Base-by-base conservation (phyloP, 164 flowering plant genomes). In the Akebia trifoliata region DNA sequence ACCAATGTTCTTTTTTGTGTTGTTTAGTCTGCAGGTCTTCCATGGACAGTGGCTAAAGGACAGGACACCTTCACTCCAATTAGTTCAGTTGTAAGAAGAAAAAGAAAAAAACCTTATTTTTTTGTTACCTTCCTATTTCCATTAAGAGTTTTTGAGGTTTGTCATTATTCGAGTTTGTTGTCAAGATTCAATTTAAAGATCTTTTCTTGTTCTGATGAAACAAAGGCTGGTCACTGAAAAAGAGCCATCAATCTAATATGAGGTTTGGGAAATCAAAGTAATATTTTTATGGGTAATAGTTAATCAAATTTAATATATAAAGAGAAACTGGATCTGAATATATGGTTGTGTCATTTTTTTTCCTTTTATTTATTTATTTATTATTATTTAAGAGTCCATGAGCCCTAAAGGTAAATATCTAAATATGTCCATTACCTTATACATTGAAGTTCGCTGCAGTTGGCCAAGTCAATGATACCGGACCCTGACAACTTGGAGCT, bases 31-130 rank as follows among this genome's bases (percentile, higher is more conserved):
- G 94, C 92, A 74, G 98, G 98, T 67, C 94, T 93, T 64, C 99
- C 99, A 35, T 93, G 97, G 99, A 81, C 90, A 20, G 71, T 86
- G 22, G 83, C 99, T 43, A 93, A 93, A 72, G 99, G 97, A 58
- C 96, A 86, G 74, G 99, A 93, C 71, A 90, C 99, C 29, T 93
- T 90, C 80, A 93, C 99, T 20, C 99, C 99, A 36, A 90, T 93
- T 51, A 83, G 97, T 71, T 68, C 78, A 54, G 66, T 86, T 56
- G 99, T 93, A 82, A 84, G 97, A 65, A 54, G 14, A 10, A 0
- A 24, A 34, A 18, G 97, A 65, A 54, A n/a, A 10, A 0, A 24
- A 34, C n/a, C 9, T 10, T 12, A 8, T 15, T n/a, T 6, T 62
- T 4, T 18, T 24, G 28, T 64, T 36, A 12, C 35, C 8, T 37